Evolutionary conservation across 2,329 filamentous ascomycete species (phyloP).

Genomic region (Didymella segeticola): DNA sequence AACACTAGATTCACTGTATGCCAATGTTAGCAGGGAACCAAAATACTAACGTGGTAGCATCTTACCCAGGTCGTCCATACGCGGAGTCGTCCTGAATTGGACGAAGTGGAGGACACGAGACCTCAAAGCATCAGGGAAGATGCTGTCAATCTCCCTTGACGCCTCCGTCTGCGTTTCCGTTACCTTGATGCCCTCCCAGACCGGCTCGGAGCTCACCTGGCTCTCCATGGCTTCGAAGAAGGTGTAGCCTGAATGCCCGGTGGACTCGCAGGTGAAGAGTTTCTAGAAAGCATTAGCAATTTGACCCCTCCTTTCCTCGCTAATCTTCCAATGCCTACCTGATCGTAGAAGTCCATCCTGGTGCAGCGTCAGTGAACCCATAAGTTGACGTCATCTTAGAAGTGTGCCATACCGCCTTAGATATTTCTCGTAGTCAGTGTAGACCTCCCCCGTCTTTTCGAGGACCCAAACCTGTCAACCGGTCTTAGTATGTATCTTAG

Average conservation of each 20-base stretch:
- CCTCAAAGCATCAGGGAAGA: slow-evolving; percentile 90
- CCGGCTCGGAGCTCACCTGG: slow-evolving; percentile 69
- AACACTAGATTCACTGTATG: slow-evolving; percentile 40
- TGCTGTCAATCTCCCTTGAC: slow-evolving; percentile 85
- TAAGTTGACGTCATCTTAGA: slow-evolving; percentile 29
- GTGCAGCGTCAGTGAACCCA: slow-evolving; percentile 25
- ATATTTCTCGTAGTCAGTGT: slow-evolving; percentile 87
- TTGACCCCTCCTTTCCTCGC: neutral
- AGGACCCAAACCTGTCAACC: slow-evolving; percentile 84
- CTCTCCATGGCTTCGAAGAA: slow-evolving; percentile 93
- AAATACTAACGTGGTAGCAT: neutral
- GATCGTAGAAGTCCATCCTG: slow-evolving; percentile 92
- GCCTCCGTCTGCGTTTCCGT: slow-evolving; percentile 60
- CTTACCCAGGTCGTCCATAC: slow-evolving; percentile 81
- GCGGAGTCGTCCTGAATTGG: slow-evolving; percentile 82
- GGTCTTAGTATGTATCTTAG: slow-evolving; percentile 35
- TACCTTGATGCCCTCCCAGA: slow-evolving; percentile 37
- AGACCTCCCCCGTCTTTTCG: slow-evolving; percentile 86
- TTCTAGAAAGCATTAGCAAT: slow-evolving; percentile 60
- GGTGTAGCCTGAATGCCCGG: slow-evolving; percentile 85
- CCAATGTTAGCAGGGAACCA: slow-evolving; percentile 38
- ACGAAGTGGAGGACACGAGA: slow-evolving; percentile 88
- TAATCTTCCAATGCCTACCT: slow-evolving; percentile 62
- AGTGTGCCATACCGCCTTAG: slow-evolving; percentile 70
- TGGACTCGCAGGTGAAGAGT: slow-evolving; percentile 94